A percentile compares a stretch with the other conserved stretches of the same genome.
phyloP scores from a whole-genome alignment of 805 yeast genomes.

The Hanseniaspora occidentalis region DNA sequence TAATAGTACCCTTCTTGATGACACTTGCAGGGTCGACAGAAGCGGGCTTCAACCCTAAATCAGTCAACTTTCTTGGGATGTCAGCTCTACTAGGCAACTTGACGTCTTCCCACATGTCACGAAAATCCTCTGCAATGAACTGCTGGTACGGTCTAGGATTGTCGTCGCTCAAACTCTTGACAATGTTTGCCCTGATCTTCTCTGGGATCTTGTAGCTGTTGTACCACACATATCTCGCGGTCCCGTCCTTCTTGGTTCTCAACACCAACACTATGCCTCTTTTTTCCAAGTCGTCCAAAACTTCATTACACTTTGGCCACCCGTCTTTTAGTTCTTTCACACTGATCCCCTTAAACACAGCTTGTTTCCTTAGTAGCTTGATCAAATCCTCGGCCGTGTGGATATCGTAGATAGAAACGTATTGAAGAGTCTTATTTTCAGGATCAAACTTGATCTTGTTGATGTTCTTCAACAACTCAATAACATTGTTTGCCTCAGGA shows the following conservation, averaged over 20 bases:
- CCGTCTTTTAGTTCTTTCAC: constrained; percentile 55
- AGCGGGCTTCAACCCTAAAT: constrained; percentile 88
- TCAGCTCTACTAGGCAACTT: constrained; percentile 74
- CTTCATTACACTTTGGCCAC: constrained; percentile 80
- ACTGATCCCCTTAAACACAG: constrained; percentile 34
- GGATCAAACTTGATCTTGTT: constrained; percentile 66
- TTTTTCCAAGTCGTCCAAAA: constrained; percentile 66
- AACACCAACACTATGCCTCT: constrained; percentile 69
- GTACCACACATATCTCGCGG: constrained; percentile 90
- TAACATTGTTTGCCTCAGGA: constrained; percentile 48
- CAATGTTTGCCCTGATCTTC: constrained; percentile 38
- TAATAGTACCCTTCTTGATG: constrained; percentile 46
- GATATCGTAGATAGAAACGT: constrained; percentile 81
- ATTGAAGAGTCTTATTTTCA: constrained; percentile 55
- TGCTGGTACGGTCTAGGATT: constrained; percentile 21
- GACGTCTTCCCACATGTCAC: constrained; percentile 65
- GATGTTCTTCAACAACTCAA: constrained; percentile 61
- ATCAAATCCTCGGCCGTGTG: constrained; percentile 68
- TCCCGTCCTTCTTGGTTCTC: constrained; percentile 83
- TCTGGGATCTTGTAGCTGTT: constrained; percentile 28
- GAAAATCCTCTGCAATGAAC: constrained; percentile 68
- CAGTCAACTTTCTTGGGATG: constrained; percentile 63
- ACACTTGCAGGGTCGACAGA: constrained; percentile 95
- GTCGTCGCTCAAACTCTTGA: constrained; percentile 29
- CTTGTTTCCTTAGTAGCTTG: constrained; percentile 61